These are phyloP conservation scores for Globisporangium okanoganense DNA, from an alignment of 352 stramenopile genomes.

Conservation along the genomic window DNA sequence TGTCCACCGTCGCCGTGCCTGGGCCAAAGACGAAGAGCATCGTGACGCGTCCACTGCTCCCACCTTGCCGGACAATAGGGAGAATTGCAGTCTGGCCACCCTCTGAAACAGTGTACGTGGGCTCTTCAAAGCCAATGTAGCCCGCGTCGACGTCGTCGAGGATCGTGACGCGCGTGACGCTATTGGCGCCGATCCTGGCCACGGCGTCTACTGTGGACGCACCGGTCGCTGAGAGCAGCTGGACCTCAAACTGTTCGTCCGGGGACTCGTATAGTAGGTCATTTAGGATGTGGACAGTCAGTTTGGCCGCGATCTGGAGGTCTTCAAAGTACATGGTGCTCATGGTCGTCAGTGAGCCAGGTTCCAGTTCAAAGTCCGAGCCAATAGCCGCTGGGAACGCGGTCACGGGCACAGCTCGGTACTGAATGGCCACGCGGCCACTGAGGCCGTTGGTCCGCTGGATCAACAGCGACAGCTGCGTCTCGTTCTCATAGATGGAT, in stretches of 20 bases:
- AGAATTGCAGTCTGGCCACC: slow-evolving; percentile 24
- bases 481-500: slow-evolving; percentile 41
- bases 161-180: slow-evolving; percentile 34
- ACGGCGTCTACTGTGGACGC: neutral
- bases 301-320: slow-evolving; percentile 19
- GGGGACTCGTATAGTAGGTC: slow-evolving; percentile 37
- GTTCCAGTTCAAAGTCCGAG: slow-evolving; percentile 28
- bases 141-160: slow-evolving; percentile 64
- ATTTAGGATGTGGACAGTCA: slow-evolving; percentile 40
- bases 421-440: slow-evolving; percentile 33
- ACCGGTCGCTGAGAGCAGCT: slow-evolving; percentile 14
- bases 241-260: slow-evolving; percentile 39
- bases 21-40: slow-evolving; percentile 36
- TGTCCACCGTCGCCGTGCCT: slow-evolving; percentile 33
- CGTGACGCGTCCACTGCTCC: slow-evolving; percentile 32
- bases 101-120: slow-evolving; percentile 31
- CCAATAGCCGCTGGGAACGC: slow-evolving; percentile 25
- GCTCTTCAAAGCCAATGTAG: slow-evolving; percentile 38
- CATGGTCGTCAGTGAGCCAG: slow-evolving; percentile 11
- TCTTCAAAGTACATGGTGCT: slow-evolving; percentile 32
- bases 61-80: slow-evolving; percentile 41
- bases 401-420: slow-evolving; percentile 10
- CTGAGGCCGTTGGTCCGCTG: slow-evolving; percentile 41
- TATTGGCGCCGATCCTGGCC: slow-evolving; percentile 36
- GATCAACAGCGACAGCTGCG: slow-evolving; percentile 25